Conservation (phyloP, 305 asterid species). For the Solanum chacoense region DNA sequence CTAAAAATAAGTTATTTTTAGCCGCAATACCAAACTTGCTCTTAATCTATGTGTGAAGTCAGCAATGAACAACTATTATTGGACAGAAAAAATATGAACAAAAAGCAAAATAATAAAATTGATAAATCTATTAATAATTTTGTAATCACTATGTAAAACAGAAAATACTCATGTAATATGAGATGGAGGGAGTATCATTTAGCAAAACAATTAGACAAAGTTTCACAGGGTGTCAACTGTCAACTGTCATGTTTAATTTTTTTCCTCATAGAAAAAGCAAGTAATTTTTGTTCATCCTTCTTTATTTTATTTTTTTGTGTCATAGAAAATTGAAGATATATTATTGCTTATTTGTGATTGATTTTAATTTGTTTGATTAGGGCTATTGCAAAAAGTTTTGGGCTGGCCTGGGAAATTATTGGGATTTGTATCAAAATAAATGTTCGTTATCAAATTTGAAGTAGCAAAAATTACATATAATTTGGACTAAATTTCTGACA, state of each 20-base stretch:
- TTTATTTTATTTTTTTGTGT: background rate
- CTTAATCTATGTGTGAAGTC: background rate
- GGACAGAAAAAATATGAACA: too few species aligned
- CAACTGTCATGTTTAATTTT: background rate
- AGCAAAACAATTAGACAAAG: background rate
- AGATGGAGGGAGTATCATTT: background rate
- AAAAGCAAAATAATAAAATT: too few species aligned
- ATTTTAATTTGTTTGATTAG: background rate
- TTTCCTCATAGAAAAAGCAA: background rate
- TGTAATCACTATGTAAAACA: too few species aligned
- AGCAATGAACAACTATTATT: too few species aligned
- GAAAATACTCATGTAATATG: too few species aligned
- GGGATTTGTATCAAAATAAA: too few species aligned
- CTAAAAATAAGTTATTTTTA: too few species aligned
- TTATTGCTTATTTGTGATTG: background rate
- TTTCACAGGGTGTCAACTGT: background rate
- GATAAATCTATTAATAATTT: background rate
- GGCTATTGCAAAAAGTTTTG: too few species aligned
- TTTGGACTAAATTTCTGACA: background rate
- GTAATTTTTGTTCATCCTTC: background rate
- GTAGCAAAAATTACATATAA: too few species aligned
- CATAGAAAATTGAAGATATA: background rate
- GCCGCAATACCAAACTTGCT: rapidly evolving
- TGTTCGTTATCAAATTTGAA: too few species aligned
- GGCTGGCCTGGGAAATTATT: too few species aligned